Percentiles rank a stretch among this genome's conserved stretches.
Conservation (phyloP, 1,284 basidiomycete genomes). For the Cryptococcus sp. region DNA sequence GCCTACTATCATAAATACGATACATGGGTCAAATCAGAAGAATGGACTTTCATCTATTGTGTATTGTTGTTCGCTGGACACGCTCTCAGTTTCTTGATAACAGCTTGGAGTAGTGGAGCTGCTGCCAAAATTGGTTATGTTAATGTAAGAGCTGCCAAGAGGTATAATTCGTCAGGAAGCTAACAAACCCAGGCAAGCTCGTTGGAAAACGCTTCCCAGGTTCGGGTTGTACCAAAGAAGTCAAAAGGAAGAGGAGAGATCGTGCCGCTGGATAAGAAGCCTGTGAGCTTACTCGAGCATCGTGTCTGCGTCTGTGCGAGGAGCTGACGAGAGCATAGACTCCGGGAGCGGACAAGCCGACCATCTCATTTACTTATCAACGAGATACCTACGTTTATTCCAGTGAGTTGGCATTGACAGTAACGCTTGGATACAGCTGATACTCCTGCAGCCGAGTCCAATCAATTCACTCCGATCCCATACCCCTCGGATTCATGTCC, state of each 20-base stretch:
- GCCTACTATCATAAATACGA: constrained; percentile 83
- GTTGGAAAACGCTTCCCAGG: constrained; percentile 68
- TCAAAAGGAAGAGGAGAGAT: constrained; percentile 92
- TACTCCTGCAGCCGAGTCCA: constrained; percentile 47
- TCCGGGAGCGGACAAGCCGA: constrained; percentile 52
- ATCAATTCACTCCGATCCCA: constrained; percentile 74
- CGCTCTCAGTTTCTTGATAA: constrained; percentile 86
- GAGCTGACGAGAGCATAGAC: constrained; percentile 9
- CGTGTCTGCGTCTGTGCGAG: not conserved
- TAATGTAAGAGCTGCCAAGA: constrained; percentile 20
- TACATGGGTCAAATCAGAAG: constrained; percentile 83
- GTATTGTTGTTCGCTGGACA: constrained; percentile 80
- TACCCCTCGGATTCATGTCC: constrained; percentile 81
- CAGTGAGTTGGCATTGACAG: constrained; percentile 22
- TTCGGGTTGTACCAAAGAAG: constrained; percentile 76
- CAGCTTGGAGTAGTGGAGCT: constrained; percentile 81
- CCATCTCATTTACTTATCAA: constrained; percentile 90
- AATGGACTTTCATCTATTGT: constrained; percentile 93
- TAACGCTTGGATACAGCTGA: not conserved
- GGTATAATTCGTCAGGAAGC: not conserved
- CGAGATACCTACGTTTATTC: constrained; percentile 85
- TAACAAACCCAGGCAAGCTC: constrained; percentile 55
- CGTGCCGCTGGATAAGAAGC: constrained; percentile 66
- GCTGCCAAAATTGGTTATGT: constrained; percentile 69
- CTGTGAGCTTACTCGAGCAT: constrained; percentile 34